Evolutionary conservation across 441 rosid genomes (phyloP), one percentile per base, ranked within the genome.

Genomic region (Aquilaria agallochum): DNA sequence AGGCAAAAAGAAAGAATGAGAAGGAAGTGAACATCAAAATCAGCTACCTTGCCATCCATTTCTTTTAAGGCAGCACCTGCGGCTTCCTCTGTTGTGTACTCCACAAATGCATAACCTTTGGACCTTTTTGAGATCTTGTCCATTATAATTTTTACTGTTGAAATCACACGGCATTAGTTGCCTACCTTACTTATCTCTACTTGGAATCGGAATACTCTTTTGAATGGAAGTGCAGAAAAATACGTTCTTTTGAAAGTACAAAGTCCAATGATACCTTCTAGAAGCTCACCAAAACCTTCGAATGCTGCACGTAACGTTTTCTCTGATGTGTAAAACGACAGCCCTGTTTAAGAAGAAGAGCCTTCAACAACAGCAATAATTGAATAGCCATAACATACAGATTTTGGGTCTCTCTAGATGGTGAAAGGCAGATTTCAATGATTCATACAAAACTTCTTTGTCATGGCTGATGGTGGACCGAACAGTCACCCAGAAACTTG

Each of bases 101-200:
- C 90, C 50, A 94, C 64, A 71, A 90, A 94, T 55, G 95, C 96
- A 72, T 79, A 94, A 10, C 99, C 96, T 77, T 90, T 94, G 15
- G 99, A 90, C 73, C 97, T 83, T 80, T 90, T 94, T 0, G 99
- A 89, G 71, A 94, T 90, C 87, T 90, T 94, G 80, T 94, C 99
- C 95, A 94, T 94, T 50, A 94, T 90, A 30, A 94, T 84, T 74
- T 89, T 94, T 49, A 94, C 97, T 94, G 80, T 53, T 40, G 48
- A n/a, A 49, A 31, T 46, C 31, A 60, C 32, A 15, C 57, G 45
- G 15, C 47, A 44, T 63, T 48, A 73, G 67, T 40, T 40, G 45
- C 7, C 45, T 8, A 40, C 45, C 9, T 40, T 40, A 40, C 9
- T 2, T 32, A 59, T 20, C 27, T 20, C 27, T 20, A 20, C 27